Conservation (phyloP, 805 yeast genomes). For the Ogataea kodamae region DNA sequence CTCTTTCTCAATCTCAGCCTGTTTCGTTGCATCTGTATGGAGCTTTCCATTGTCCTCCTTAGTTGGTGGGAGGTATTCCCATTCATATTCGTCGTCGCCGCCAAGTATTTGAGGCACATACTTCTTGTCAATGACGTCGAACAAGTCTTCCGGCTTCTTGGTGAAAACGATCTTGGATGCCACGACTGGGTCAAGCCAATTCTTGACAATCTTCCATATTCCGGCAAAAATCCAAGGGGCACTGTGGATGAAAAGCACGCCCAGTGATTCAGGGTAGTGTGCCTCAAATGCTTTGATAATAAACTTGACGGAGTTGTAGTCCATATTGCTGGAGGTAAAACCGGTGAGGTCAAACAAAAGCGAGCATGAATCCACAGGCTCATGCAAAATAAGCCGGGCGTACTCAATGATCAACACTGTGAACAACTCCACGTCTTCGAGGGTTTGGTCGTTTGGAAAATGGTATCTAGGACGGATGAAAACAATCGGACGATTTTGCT, state of each 20-base stretch:
- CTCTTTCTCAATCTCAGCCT: slow-evolving; percentile 39
- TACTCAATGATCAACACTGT: slow-evolving; percentile 77
- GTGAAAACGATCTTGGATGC: slow-evolving; percentile 88
- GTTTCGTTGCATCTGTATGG: slow-evolving; percentile 44
- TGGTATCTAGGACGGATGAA: slow-evolving; percentile 78
- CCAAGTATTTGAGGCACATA: slow-evolving; percentile 72
- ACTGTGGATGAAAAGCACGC: slow-evolving; percentile 77
- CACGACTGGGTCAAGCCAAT: slow-evolving; percentile 96
- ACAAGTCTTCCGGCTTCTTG: slow-evolving; percentile 62
- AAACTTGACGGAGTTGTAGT: slow-evolving; percentile 85
- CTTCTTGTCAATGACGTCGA: slow-evolving; percentile 53
- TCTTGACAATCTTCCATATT: slow-evolving; percentile 87
- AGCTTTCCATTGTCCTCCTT: slow-evolving; percentile 51
- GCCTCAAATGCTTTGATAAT: slow-evolving; percentile 89
- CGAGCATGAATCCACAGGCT: slow-evolving; percentile 76
- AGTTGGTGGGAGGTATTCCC: slow-evolving; percentile 60
- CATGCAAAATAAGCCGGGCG: slow-evolving; percentile 69
- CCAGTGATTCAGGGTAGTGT: slow-evolving; percentile 92
- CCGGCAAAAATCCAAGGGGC: slow-evolving; percentile 98
- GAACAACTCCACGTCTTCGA: slow-evolving; percentile 69
- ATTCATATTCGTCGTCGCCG: slow-evolving; percentile 60
- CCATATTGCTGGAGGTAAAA: slow-evolving; percentile 89
- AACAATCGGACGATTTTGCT: slow-evolving; percentile 72
- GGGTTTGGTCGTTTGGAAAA: slow-evolving; percentile 60
- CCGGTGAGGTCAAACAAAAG: slow-evolving; percentile 83